These are phyloP conservation scores for Xanthoconium separans DNA, from an alignment of 1,284 basidiomycete species.

Conservation along the genomic window DNA sequence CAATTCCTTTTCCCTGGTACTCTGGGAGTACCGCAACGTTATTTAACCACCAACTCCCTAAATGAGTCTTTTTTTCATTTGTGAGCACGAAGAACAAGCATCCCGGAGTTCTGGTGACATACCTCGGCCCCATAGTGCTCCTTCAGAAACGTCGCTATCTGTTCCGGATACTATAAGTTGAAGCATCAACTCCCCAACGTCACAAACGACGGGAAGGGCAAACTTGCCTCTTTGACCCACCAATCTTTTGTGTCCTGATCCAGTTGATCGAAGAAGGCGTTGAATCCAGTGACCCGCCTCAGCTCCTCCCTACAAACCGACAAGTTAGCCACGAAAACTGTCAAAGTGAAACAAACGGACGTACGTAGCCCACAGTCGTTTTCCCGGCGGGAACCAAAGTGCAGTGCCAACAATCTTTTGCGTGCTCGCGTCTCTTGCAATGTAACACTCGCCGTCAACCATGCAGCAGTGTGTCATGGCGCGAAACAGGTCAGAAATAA, in stretches of 20 bases:
- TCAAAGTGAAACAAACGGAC: neutral
- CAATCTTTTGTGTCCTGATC: slow-evolving; percentile 1
- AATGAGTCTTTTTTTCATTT: neutral
- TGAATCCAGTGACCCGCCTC: neutral
- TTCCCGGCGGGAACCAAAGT: slow-evolving; percentile 7
- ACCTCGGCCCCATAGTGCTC: slow-evolving; percentile 4
- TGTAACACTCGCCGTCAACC: slow-evolving; percentile 6
- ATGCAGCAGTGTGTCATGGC: slow-evolving; percentile 5
- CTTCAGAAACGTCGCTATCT: neutral
- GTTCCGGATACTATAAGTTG: neutral
- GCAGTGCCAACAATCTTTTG: slow-evolving; percentile 3
- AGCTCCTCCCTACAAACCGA: neutral
- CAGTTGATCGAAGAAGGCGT: neutral
- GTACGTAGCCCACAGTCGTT: slow-evolving; percentile 1
- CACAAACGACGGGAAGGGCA: no score
- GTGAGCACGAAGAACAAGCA: neutral
- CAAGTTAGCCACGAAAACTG: neutral
- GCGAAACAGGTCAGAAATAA: neutral
- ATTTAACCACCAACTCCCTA: slow-evolving; percentile 6
- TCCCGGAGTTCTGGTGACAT: neutral
- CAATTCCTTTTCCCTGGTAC: slow-evolving; percentile 7
- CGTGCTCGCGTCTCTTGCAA: slow-evolving; percentile 1
- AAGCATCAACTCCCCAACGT: neutral
- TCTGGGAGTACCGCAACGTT: slow-evolving; percentile 1
- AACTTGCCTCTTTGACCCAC: slow-evolving; percentile 3